A percentile compares a stretch with the other conserved stretches of the same genome.
phyloP scores from a whole-genome alignment of 2,329 filamentous ascomycete species.

The Arachnopeziza araneosa region DNA sequence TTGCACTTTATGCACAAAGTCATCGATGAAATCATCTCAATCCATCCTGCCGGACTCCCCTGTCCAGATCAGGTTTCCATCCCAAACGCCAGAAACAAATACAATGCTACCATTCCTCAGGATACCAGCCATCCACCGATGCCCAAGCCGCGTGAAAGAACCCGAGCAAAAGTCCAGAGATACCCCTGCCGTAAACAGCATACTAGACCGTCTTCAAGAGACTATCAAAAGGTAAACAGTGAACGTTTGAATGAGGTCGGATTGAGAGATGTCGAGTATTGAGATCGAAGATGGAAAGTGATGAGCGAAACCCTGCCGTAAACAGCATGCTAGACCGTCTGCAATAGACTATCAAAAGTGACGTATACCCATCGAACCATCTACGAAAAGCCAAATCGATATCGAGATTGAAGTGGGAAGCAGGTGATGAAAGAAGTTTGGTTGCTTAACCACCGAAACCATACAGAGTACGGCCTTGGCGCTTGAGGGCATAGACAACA shows the following conservation, averaged over 20 bases:
- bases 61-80: conserved; percentile 19
- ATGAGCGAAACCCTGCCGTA: conserved; percentile 32
- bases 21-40: background rate
- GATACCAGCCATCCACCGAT: conserved; percentile 6
- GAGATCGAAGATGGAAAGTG: conserved; percentile 10
- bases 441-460: conserved; percentile 58
- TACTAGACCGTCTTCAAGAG: conserved; percentile 31
- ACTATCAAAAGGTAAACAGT: conserved; percentile 32
- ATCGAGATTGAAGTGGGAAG: background rate
- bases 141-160: conserved; percentile 21
- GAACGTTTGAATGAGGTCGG: conserved; percentile 18
- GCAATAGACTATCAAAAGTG: conserved; percentile 32
- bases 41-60: conserved; percentile 12
- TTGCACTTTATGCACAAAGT: background rate
- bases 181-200: conserved; percentile 33
- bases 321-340: conserved; percentile 34
- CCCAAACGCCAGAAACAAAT: conserved; percentile 20
- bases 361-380: conserved; percentile 20
- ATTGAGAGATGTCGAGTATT: conserved; percentile 18
- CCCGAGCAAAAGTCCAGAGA: conserved; percentile 14
- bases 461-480: conserved; percentile 62
- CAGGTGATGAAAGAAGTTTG: background rate
- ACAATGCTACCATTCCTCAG: conserved; percentile 7
- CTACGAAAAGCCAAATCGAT: background rate
- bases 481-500: conserved; percentile 60